These are phyloP conservation scores for Cairneyella variabilis DNA, from an alignment of 495 filamentous ascomycete genomes.

Conservation along the genomic window DNA sequence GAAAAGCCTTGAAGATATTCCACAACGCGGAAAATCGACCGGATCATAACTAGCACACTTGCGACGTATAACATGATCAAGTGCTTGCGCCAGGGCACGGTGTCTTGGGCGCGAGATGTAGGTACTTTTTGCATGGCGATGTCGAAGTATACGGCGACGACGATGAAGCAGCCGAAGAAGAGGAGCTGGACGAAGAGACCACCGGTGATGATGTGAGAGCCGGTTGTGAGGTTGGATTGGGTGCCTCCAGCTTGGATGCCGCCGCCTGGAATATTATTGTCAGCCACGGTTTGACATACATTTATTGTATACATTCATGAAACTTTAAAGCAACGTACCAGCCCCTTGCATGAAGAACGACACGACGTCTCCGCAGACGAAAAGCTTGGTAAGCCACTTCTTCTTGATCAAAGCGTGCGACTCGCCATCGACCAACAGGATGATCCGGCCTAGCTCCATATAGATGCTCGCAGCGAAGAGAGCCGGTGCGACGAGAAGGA, in stretches of 20 bases:
- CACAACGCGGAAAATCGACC: constrained; percentile 56
- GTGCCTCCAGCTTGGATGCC: constrained; percentile 19
- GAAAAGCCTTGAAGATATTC: constrained; percentile 57
- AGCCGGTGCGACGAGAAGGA: constrained; percentile 47
- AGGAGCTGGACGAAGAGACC: constrained; percentile 44
- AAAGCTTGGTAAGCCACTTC: constrained; percentile 40
- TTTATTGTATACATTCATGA: not conserved
- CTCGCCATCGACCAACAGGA: constrained; percentile 40
- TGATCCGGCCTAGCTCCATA: constrained; percentile 48
- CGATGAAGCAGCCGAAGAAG: constrained; percentile 46
- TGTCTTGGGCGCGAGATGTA: constrained; percentile 1
- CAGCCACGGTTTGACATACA: too few species aligned
- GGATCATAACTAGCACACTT: constrained; percentile 53
- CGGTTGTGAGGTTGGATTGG: constrained; percentile 10
- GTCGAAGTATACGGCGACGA: constrained; percentile 35
- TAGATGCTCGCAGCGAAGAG: constrained; percentile 52
- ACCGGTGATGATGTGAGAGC: constrained; percentile 32
- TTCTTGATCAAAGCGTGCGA: constrained; percentile 30
- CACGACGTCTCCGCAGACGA: constrained; percentile 41
- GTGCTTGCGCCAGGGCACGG: constrained; percentile 6
- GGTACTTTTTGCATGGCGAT: constrained; percentile 17
- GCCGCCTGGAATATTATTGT: constrained; percentile 6
- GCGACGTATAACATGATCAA: constrained; percentile 40
- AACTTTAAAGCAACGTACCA: constrained; percentile 13
- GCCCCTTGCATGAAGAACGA: constrained; percentile 37